phyloP scores from a whole-genome alignment of 2,329 filamentous ascomycete species.

The Karstenula rhodostoma region DNA sequence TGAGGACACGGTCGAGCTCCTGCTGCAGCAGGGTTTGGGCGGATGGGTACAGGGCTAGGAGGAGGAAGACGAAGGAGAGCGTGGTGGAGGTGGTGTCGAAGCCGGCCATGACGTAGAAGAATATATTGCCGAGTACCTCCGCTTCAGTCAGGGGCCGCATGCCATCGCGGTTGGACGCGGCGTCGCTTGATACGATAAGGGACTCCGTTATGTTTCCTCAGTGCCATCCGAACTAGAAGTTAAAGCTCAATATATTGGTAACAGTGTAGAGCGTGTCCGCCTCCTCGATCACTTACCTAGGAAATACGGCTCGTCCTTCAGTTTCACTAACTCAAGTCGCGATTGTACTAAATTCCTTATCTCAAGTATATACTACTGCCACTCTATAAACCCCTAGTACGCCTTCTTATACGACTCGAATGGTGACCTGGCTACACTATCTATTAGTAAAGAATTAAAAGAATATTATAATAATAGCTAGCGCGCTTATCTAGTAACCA shows the following conservation, averaged over 20 bases:
- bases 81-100: conserved; percentile 51
- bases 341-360: neutral
- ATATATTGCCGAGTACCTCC: conserved; percentile 25
- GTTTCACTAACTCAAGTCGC: no score
- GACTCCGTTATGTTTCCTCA: neutral
- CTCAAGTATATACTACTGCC: conserved; percentile 17
- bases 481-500: no score
- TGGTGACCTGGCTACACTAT: neutral
- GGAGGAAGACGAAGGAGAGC: conserved; percentile 53
- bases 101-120: conserved; percentile 24
- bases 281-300: neutral
- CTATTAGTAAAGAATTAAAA: neutral
- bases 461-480: neutral
- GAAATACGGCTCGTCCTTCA: neutral
- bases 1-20: conserved; percentile 41
- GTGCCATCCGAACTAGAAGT: neutral
- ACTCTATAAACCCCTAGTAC: conserved; percentile 6
- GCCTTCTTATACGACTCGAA: neutral
- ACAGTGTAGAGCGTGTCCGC: no score
- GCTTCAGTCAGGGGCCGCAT: conserved; percentile 10
- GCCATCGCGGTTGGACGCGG: neutral
- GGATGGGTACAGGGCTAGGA: conserved; percentile 55
- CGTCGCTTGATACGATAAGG: neutral
- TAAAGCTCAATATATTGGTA: neutral
- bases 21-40: conserved; percentile 56